Base-by-base conservation (phyloP, 2,329 filamentous ascomycete genomes). In the Aspergillus felis region DNA sequence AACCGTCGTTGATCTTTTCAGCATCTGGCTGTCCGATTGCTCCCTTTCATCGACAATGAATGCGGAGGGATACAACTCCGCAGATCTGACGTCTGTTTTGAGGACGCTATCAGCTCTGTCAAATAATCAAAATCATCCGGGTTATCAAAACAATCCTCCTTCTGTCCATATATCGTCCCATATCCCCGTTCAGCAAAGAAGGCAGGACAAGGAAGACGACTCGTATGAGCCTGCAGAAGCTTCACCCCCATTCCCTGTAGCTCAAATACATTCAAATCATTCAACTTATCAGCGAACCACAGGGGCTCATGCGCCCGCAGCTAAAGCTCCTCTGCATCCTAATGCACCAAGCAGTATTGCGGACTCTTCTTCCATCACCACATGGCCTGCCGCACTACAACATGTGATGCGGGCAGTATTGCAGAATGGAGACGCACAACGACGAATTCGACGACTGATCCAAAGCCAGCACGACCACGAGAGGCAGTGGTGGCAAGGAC, bases 391-490 rank as follows among this genome's bases (percentile, higher is more conserved):
- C 9, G 82, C 80, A 6, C 67, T 83, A 32, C 75, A 75, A 62
- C 78, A 81, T 69, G 76, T 83, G 24, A 82, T 81, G 75, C 76
- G 75, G 53, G 76, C 76, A 3, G 74, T 82, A 22, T 71, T 74
- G 0, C 75, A 74, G 46, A 78, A 80, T 58, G 77, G 81, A 55
- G 68, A 71, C 32, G 70, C 76, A 1, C 70, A 80, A 46, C 69
- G 71, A 17, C 76, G 77, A 10, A 78, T 84, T 60, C 76, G 76
- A 22, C 69, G 85, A 73, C 78, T 89, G 71, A 87, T 89, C 58
- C 79, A 79, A 55, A 80, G 84, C 46, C 86, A 89, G 68, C 81
- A 85, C 64, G 78, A 80, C 44, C 82, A 88, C 64, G 85, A 89
- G 62, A 79, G 79, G 61, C 80, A 84, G 62, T 89, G 87, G 82